Conservation (phyloP, 2,329 filamentous ascomycete genomes). For the Fusarium succisae region DNA sequence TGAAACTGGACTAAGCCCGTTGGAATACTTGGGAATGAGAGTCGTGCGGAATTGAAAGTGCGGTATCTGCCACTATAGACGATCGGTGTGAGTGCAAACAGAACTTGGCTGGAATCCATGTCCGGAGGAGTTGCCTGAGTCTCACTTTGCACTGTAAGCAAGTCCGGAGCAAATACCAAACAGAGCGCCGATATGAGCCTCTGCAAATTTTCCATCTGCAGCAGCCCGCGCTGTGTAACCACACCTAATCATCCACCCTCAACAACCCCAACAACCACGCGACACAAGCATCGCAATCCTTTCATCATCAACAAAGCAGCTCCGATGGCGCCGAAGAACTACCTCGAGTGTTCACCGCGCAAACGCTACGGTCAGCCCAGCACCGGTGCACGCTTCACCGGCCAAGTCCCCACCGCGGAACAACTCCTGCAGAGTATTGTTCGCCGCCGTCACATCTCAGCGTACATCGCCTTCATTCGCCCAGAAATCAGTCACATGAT, state of each 20-base stretch:
- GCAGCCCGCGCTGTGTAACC: not conserved
- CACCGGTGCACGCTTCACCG: not conserved
- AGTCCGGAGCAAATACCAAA: not conserved
- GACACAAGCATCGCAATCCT: not conserved
- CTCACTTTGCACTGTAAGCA: not conserved
- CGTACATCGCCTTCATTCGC: not conserved
- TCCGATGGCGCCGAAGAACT: not conserved
- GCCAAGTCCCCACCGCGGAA: not conserved
- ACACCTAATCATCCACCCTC: not conserved
- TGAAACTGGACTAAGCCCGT: not conserved
- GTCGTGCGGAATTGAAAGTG: not conserved
- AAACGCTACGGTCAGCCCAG: not conserved
- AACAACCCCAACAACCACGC: not conserved
- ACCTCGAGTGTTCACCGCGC: not conserved
- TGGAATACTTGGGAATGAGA: too few relatives aligned
- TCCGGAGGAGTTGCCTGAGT: not conserved
- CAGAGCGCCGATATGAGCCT: not conserved
- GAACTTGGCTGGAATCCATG: not conserved
- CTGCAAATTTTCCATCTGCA: not conserved
- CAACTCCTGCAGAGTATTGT: not conserved
- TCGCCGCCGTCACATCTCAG: not conserved
- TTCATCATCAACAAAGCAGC: too few relatives aligned
- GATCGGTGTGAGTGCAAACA: not conserved
- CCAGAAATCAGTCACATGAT: not conserved
- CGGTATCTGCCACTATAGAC: not conserved